Base-by-base conservation (phyloP, 2,329 filamentous ascomycete genomes). In the Xylariaceae sp. region DNA sequence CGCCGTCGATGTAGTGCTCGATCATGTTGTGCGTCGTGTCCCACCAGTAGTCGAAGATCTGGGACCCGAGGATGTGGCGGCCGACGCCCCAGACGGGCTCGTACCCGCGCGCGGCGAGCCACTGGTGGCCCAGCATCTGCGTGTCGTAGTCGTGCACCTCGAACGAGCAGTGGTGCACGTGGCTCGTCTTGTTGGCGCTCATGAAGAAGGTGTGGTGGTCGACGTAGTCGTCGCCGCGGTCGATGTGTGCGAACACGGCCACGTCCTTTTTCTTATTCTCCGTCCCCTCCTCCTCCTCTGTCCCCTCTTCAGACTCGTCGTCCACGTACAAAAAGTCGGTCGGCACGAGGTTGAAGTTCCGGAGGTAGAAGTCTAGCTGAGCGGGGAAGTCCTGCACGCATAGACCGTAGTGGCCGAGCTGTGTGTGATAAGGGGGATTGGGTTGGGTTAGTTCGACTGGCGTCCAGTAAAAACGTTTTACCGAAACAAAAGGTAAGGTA, bases 21-120 rank as follows among this genome's bases (percentile, higher is more conserved):
- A 46, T 43, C 40, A 43, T 46, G 21, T 46, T 46, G 9, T 37
- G 36, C 3, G 37, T 7, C 6, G 43, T 43, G 18, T 46, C 43
- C 40, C 40, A 46, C 43, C 43, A 46, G 21, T 46, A 46, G 15
- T 46, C 43, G 13, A 46, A 46, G 31, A 46, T 46, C 40, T 46
- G 43, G 26, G 43, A 46, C 6, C 43, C 43, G 18, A 46, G 43
- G 11, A 46, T 40, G 31, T 46, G 43, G 16, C 43, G 36, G 5
- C 43, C 43, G 11, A 46, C 43, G 9, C 43, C 43, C 40, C 43
- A 46, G 34, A 46, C 40, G 7, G 43, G 15, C 16, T 46, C 40
- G 14, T 46, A 46, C 11, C 40, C 37, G 28, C 40, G 40, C 18
- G 21, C 19, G 12, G n/a, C 36, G 1, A 46, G 34, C 43, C 43